Conservation (phyloP, 768 basidiomycete species). For the Gelatoporia subvermispora region DNA sequence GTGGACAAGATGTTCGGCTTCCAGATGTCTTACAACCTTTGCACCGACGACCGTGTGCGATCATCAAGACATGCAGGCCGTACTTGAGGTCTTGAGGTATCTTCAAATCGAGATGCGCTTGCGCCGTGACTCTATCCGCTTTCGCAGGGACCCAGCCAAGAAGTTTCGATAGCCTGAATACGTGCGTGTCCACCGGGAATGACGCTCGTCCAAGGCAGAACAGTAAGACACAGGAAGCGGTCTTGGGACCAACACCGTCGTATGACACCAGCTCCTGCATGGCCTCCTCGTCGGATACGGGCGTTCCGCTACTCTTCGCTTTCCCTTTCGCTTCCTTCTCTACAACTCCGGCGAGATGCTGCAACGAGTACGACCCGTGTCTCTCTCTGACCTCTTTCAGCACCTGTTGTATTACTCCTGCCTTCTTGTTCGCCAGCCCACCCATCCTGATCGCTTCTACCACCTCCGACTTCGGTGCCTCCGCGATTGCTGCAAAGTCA, state of each 20-base stretch:
- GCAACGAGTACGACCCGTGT: conserved; percentile 52
- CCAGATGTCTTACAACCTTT: conserved; percentile 42
- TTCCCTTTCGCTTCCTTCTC: conserved; percentile 14
- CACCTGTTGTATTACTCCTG: conserved; percentile 47
- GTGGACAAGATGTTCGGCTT: conserved; percentile 25
- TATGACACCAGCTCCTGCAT: conserved; percentile 56
- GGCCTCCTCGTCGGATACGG: conserved; percentile 40
- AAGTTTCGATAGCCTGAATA: conserved; percentile 48
- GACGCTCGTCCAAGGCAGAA: conserved; percentile 57
- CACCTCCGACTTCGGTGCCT: conserved; percentile 36
- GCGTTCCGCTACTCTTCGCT: conserved; percentile 13
- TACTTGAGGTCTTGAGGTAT: conserved; percentile 52
- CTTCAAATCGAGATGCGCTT: conserved; percentile 50
- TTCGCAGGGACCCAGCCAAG: conserved; percentile 45
- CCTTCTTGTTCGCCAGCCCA: conserved; percentile 59
- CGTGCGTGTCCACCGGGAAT: conserved; percentile 63
- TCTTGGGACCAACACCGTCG: conserved; percentile 58
- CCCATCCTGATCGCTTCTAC: conserved; percentile 48
- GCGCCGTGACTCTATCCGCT: conserved; percentile 47
- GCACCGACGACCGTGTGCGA: conserved; percentile 50
- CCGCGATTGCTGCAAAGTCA: conserved; percentile 44
- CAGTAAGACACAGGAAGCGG: conserved; percentile 56
- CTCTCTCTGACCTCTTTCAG: conserved; percentile 37
- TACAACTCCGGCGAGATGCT: conserved; percentile 39
- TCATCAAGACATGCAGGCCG: conserved; percentile 54